phyloP scores from a whole-genome alignment of 805 yeast genomes.

The Pichia phayaonensis region DNA sequence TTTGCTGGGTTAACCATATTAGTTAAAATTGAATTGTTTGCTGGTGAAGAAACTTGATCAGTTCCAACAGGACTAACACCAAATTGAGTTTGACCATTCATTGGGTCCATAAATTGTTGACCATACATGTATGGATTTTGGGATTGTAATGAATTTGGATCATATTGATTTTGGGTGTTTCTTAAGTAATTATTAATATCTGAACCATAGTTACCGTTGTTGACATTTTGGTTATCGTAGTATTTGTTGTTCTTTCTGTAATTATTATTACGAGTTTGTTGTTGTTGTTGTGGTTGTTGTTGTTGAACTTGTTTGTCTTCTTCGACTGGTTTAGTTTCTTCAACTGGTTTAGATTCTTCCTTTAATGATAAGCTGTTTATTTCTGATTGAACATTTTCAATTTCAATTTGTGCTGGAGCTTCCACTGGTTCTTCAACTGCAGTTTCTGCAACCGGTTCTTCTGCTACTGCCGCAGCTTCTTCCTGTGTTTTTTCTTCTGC shows the following conservation, averaged over 20 bases:
- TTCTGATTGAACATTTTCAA: constrained; percentile 10
- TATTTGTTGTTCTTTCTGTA: constrained; percentile 12
- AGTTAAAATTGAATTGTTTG: constrained; percentile 16
- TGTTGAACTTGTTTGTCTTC: constrained; percentile 14
- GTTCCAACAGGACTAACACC: constrained; percentile 3
- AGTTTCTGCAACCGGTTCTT: constrained; percentile 15
- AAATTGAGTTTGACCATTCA: constrained; percentile 15
- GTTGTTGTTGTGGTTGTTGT: constrained; percentile 16
- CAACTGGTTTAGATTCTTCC: not conserved
- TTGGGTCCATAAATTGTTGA: constrained; percentile 19
- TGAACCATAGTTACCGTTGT: constrained; percentile 15
- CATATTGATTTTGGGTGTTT: constrained; percentile 18
- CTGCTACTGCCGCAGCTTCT: constrained; percentile 8
- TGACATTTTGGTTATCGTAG: constrained; percentile 13
- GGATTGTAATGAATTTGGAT: constrained; percentile 20
- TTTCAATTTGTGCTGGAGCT: constrained; percentile 5
- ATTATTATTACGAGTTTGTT: constrained; percentile 9
- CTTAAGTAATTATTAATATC: constrained; percentile 23
- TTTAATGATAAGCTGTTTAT: constrained; percentile 4
- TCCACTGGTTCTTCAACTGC: constrained; percentile 14
- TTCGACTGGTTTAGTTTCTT: not conserved
- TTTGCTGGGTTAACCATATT: constrained; percentile 13
- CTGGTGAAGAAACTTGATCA: constrained; percentile 11
- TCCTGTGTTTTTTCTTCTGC: constrained; percentile 32
- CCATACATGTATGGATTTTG: constrained; percentile 11